These are phyloP conservation scores for Takakia lepidozioides DNA, from an alignment of 225 moss, liverwort and hornwort species.

Conservation along the genomic window DNA sequence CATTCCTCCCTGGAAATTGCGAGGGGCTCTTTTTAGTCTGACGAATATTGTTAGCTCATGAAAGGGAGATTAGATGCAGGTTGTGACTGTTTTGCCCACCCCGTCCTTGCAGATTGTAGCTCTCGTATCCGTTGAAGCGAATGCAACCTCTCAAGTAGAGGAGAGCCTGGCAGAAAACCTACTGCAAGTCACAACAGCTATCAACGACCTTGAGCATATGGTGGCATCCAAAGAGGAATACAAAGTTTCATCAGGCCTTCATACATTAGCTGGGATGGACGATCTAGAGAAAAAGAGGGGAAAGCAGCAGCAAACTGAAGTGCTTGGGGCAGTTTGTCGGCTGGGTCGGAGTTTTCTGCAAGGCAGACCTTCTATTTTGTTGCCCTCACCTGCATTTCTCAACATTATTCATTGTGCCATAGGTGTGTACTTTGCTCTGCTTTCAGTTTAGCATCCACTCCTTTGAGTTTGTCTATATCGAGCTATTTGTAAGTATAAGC, in stretches of 20 bases:
- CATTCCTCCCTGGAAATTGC: too few species aligned
- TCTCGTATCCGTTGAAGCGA: slow-evolving; percentile 14
- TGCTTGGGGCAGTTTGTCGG: slow-evolving; percentile 33
- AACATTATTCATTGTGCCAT: slow-evolving; percentile 27
- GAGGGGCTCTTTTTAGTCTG: too few species aligned
- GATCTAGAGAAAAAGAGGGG: background rate
- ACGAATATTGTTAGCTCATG: too few species aligned
- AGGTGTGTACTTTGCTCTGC: slow-evolving; percentile 14
- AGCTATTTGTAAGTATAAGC: too few species aligned
- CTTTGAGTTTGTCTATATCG: too few species aligned
- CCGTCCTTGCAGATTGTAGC: slow-evolving; percentile 20
- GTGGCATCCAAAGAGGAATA: slow-evolving; percentile 12
- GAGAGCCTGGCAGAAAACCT: slow-evolving; percentile 12
- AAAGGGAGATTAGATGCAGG: background rate
- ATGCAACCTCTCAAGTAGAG: slow-evolving; percentile 11
- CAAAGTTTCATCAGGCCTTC: slow-evolving; percentile 15
- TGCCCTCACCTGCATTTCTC: slow-evolving; percentile 20
- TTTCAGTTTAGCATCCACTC: too few species aligned
- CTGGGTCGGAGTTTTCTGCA: slow-evolving; percentile 37
- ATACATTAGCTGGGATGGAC: slow-evolving; percentile 7
- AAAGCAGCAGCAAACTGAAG: slow-evolving; percentile 22
- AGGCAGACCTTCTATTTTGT: slow-evolving; percentile 21
- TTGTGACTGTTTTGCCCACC: background rate
- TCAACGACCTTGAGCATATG: slow-evolving; percentile 17
- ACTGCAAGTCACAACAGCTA: slow-evolving; percentile 21